Base-by-base conservation (phyloP, 192 early-diverging fungal species). In the Coemansia sp. region DNA sequence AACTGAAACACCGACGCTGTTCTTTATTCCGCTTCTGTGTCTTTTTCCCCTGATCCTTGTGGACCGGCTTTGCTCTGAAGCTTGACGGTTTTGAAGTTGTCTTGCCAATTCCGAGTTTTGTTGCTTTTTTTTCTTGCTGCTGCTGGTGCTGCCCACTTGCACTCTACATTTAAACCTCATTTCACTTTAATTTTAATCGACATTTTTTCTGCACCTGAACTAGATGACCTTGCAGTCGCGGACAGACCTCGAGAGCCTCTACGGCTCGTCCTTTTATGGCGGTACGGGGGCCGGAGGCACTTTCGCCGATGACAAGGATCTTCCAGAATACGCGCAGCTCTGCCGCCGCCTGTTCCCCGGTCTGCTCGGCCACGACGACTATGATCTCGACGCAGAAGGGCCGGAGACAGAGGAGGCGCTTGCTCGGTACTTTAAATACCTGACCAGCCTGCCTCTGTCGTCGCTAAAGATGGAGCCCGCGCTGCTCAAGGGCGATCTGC, bases 341-440 rank as follows among this genome's bases (percentile, higher is more conserved):
- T 72, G 70, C 55, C 69, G 70, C 6, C 65, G 70, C n/a, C 39
- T 78, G 52, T 72, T 78, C 47, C 75, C 75, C 11, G 52, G 32
- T 27, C 32, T 72, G 45, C 54, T 69, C 8, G 34, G 14, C 56
- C 35, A 13, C 34, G 32, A 58, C 32, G 36, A 58, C 8, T 16
- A n/a, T n/a, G n/a, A n/a, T n/a, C n/a, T 28, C 18, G 50, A 52
- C 25, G 19, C 50, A 28, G 32, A 34, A 1, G 75, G 65, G 52
- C 75, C 65, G 1, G 75, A 78, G 48, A 36, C 58, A 4, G 69
- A 72, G 48, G 75, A 78, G 51, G 55, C 49, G 14, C 52, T 72
- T 9, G 75, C 75, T 2, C 69, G 68, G 61, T 78, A 78, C 64
- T 50, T 78, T 48, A 78, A 78, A 53, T 78, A 78, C 51, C 49